phyloP scores from a whole-genome alignment of 139 green algal species.

The Chlorella sp. region DNA sequence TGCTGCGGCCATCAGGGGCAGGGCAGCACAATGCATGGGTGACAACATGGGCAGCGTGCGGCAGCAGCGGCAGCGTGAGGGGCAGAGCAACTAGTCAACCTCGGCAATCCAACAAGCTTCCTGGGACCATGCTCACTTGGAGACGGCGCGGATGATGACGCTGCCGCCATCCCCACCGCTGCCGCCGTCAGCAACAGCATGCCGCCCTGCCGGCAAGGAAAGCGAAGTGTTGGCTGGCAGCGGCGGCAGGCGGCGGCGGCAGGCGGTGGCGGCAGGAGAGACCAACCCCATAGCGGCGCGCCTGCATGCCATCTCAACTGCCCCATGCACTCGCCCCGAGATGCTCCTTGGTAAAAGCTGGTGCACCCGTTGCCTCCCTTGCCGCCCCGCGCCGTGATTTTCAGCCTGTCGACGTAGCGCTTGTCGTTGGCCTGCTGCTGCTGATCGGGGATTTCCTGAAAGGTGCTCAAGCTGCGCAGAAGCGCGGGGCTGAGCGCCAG shows the following conservation, averaged over 20 bases:
- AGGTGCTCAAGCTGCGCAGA: neutral
- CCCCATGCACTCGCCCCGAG: constrained; percentile 26
- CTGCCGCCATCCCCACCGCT: constrained; percentile 54
- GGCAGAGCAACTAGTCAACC: neutral
- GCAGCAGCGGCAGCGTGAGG: neutral
- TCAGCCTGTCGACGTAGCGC: constrained; percentile 51
- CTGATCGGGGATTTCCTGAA: neutral
- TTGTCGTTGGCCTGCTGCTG: constrained; percentile 23
- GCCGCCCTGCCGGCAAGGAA: constrained; percentile 20
- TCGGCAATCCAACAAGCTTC: neutral
- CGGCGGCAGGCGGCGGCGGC: no score
- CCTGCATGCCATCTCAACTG: neutral
- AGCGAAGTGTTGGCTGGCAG: no score
- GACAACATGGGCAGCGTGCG: neutral
- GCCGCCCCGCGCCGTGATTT: constrained; percentile 40
- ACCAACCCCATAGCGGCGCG: neutral
- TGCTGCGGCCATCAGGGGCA: constrained; percentile 24
- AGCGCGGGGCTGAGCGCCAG: constrained; percentile 10
- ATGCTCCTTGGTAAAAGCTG: constrained; percentile 30
- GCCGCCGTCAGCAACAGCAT: constrained; percentile 50
- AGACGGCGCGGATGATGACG: constrained; percentile 47
- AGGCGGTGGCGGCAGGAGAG: neutral
- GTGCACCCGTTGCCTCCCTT: constrained; percentile 51
- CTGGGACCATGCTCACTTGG: constrained; percentile 33
- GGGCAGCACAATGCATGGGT: neutral